Percentiles rank a stretch among this genome's conserved stretches.
phyloP scores from a whole-genome alignment of 768 basidiomycete species.

The Leccinum boreale region DNA sequence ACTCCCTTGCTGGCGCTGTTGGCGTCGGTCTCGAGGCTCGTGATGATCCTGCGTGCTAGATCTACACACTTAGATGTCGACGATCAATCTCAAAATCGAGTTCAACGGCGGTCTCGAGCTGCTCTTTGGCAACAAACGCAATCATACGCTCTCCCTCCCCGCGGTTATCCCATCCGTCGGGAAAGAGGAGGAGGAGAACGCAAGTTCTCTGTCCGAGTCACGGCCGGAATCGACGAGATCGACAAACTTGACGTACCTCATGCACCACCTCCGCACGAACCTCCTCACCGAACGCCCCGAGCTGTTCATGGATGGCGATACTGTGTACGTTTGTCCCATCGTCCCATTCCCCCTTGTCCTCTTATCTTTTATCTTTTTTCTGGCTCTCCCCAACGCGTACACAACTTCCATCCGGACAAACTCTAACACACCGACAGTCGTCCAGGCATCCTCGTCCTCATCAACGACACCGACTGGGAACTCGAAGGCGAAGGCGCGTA shows the following conservation, averaged over 20 bases:
- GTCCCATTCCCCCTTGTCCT: neutral
- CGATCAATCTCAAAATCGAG: conserved; percentile 55
- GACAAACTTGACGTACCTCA: conserved; percentile 70
- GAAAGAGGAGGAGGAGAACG: neutral
- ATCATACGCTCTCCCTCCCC: conserved; percentile 57
- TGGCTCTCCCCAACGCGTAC: neutral
- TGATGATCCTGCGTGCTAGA: neutral
- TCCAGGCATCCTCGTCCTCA: conserved; percentile 93
- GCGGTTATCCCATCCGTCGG: conserved; percentile 27
- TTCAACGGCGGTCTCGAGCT: conserved; percentile 87
- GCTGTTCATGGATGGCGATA: conserved; percentile 83
- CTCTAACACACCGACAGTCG: conserved; percentile 51
- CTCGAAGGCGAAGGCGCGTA: conserved; percentile 93
- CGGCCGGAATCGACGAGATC: conserved; percentile 32
- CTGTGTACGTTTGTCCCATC: conserved; percentile 56
- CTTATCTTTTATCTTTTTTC: neutral
- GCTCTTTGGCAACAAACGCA: conserved; percentile 69
- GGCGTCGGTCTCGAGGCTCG: neutral
- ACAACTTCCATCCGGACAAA: too few species aligned
- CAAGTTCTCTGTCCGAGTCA: neutral
- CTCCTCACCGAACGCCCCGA: conserved; percentile 83
- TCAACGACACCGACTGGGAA: conserved; percentile 98
- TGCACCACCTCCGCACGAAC: conserved; percentile 72
- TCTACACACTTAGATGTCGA: conserved; percentile 4
- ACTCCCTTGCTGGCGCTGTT: neutral